Conservation (phyloP, 768 basidiomycete species). For the Cyclocybe aegerita region DNA sequence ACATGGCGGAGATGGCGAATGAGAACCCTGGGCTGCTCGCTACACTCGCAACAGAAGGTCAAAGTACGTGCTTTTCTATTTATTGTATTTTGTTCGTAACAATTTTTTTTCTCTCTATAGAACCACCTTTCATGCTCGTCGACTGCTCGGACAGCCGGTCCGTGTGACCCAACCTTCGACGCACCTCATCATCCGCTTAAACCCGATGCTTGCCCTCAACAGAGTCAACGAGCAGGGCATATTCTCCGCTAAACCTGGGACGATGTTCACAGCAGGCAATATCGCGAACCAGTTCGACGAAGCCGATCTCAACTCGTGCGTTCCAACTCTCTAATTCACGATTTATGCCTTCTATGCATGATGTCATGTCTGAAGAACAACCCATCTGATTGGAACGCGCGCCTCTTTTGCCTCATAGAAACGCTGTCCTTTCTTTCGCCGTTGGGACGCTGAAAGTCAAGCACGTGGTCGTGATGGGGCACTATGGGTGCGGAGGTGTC, state of each 20-base stretch:
- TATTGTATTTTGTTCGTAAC: background rate
- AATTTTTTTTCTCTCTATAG: conserved; percentile 2
- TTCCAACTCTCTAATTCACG: background rate
- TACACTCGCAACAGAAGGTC: conserved; percentile 7
- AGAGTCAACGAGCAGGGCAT: conserved; percentile 24
- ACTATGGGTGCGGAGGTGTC: conserved; percentile 23
- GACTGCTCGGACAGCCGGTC: conserved; percentile 24
- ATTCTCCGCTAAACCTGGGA: conserved; percentile 22
- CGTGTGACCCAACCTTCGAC: background rate
- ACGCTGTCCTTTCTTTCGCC: conserved; percentile 21
- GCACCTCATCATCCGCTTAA: background rate
- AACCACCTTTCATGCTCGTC: conserved; percentile 25
- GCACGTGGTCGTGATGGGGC: conserved; percentile 22
- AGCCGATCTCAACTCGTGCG: conserved; percentile 21
- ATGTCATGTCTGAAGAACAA: too few relatives aligned
- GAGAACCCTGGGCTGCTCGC: conserved; percentile 9
- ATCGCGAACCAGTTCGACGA: conserved; percentile 26
- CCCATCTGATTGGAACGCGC: background rate
- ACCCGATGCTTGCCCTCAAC: background rate
- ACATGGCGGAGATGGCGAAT: conserved; percentile 7
- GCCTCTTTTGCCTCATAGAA: conserved; percentile 6
- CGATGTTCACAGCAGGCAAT: conserved; percentile 25
- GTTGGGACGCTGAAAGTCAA: conserved; percentile 18
- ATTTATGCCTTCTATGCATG: background rate
- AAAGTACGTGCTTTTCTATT: conserved; percentile 2